Evolutionary conservation across 331 rosid species (phyloP).

Genomic region (Quercus phellos): DNA sequence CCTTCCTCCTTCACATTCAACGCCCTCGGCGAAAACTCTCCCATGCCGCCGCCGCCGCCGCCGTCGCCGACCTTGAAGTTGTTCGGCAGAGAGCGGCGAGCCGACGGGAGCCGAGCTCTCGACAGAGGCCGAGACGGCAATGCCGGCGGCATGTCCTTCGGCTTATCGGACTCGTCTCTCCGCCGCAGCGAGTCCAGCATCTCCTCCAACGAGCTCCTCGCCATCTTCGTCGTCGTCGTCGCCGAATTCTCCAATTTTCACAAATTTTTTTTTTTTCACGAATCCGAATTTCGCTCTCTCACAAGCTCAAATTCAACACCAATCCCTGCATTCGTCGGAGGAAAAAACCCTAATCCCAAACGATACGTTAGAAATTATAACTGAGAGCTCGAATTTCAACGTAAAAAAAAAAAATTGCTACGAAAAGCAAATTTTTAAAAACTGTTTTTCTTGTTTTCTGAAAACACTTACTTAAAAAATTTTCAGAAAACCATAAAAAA

Average conservation of each 20-base stretch:
- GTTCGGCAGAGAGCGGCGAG: conserved; percentile 59
- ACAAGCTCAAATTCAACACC: conserved; percentile 27
- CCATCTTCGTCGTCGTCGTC: conserved; percentile 46
- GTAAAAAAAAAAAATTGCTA: neutral
- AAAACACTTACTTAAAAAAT: neutral
- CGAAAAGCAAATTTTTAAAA: neutral
- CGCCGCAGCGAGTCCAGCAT: conserved; percentile 90
- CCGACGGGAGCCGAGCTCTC: conserved; percentile 68
- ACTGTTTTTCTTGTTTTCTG: neutral
- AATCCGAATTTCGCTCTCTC: conserved; percentile 14
- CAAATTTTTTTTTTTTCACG: conserved; percentile 4
- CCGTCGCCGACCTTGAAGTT: conserved; percentile 41
- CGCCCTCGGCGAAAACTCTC: conserved; percentile 27
- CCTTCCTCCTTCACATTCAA: conserved; percentile 27
- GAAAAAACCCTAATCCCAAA: conserved; percentile 42
- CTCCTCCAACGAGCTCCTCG: conserved; percentile 90
- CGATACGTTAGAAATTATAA: neutral
- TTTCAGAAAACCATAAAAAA: neutral
- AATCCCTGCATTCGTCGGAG: conserved; percentile 20
- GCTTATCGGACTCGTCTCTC: conserved; percentile 67
- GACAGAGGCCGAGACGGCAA: conserved; percentile 87
- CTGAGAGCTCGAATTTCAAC: neutral
- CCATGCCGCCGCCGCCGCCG: neutral
- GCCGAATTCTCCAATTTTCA: conserved; percentile 37
- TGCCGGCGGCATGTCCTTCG: conserved; percentile 89